Evolutionary conservation across 169 alveolate genomes (phyloP), one percentile per base, ranked within the genome.

Genomic region (Sarcocystis neurona): DNA sequence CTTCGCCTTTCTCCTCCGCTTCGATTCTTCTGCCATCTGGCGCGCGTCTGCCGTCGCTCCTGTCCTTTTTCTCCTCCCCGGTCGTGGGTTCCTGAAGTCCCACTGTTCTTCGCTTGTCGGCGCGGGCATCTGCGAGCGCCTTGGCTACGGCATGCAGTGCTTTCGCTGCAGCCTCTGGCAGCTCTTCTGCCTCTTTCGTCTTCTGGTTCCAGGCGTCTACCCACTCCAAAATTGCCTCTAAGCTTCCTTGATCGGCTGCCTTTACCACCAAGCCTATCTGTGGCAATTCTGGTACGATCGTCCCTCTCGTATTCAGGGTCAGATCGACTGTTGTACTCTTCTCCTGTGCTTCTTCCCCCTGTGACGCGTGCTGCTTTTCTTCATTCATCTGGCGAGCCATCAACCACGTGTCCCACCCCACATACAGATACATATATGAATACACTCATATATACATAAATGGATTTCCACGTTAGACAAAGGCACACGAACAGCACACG

Each of bases 211-310:
- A 27, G n/a, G 41, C 44, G 6, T 37, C 89, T 23, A 82, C 18
- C 78, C 78, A 82, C 58, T 56, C 48, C 46, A 82, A 39, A 32
- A 82, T 58, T 12, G 89, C 89, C 79, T 82, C 89, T 58, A 82
- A 44, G 74, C 89, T 82, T 46, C 89, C 89, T 66, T 82, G 89
- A 79, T 82, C 89, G 3, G 68, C 89, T 43, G 89, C 79, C 46
- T 82, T 82, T n/a, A 82, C 0, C 44, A 82, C 79, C 27, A 82
- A 37, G 50, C 68, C 89, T 32, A 82, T 68, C 39, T 82, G 78
- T 10, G 89, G 89, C 27, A 82, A 10, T 0, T 39, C 82, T 15
- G 15, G 34, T 47, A 43, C 47, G 56, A 72, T 56, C 0, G 82
- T 39, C 1, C 32, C 43, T 32, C 58, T 72, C 56, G 82, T 72